phyloP scores from a whole-genome alignment of 257 asterid species.

The Solanum stenotomum region DNA sequence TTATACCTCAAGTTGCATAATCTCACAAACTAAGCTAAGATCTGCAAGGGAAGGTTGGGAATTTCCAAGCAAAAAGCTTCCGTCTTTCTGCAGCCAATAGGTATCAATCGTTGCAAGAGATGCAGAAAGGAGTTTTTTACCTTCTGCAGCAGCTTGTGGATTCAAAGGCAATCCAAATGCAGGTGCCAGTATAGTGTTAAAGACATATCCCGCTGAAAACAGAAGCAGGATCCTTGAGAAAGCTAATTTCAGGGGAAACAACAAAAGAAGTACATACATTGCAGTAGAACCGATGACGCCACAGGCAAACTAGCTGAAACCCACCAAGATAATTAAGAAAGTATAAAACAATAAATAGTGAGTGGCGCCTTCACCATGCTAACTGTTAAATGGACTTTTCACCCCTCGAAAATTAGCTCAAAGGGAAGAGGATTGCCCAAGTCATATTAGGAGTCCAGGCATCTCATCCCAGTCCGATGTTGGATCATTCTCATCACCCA shows the following conservation, averaged over 20 bases:
- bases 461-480: background rate
- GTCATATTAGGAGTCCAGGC: background rate
- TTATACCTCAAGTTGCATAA: slow-evolving; percentile 84
- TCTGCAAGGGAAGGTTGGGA: slow-evolving; percentile 84
- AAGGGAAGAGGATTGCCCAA: background rate
- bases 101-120: slow-evolving; percentile 59
- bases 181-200: slow-evolving; percentile 53
- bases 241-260: background rate
- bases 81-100: slow-evolving; percentile 64
- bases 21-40: slow-evolving; percentile 80
- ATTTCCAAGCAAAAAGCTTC: slow-evolving; percentile 65
- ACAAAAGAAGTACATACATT: background rate
- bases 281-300: background rate
- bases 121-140: slow-evolving; percentile 46
- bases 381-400: background rate
- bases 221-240: slow-evolving; percentile 2
- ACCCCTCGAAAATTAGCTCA: background rate
- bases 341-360: background rate
- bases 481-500: background rate
- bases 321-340: background rate
- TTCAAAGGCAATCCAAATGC: slow-evolving; percentile 54
- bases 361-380: background rate
- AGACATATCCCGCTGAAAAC: slow-evolving; percentile 40
- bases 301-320: background rate
- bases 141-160: slow-evolving; percentile 63